Conservation (phyloP, 768 basidiomycete species). For the Suillus hirtellus region DNA sequence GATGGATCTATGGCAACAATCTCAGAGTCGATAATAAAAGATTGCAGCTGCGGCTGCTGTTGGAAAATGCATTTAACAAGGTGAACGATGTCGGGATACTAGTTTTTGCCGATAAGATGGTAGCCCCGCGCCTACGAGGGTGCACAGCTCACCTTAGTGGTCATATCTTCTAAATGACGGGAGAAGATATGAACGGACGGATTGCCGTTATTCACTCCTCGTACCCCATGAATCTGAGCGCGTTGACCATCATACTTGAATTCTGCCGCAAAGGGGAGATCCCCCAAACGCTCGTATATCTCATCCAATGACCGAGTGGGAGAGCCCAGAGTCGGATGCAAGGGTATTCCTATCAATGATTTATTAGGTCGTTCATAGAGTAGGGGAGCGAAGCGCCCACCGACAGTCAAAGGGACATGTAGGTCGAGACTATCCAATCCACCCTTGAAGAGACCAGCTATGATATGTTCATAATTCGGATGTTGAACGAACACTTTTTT, state of each 20-base stretch:
- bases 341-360: slow-evolving; percentile 62
- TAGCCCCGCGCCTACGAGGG: slow-evolving; percentile 6
- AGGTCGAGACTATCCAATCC: slow-evolving; percentile 62
- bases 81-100: slow-evolving; percentile 83
- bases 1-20: slow-evolving; percentile 78
- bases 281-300: slow-evolving; percentile 70
- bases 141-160: slow-evolving; percentile 60
- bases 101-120: slow-evolving; percentile 18
- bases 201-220: slow-evolving; percentile 25
- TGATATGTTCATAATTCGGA: slow-evolving; percentile 74
- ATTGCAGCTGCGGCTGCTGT: slow-evolving; percentile 41
- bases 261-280: slow-evolving; percentile 76
- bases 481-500: slow-evolving; percentile 76
- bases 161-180: slow-evolving; percentile 91
- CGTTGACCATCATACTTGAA: slow-evolving; percentile 91
- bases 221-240: slow-evolving; percentile 71
- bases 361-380: slow-evolving; percentile 8
- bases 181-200: slow-evolving; percentile 70
- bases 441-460: slow-evolving; percentile 54
- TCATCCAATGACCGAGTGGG: slow-evolving; percentile 83
- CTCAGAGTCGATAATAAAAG: slow-evolving; percentile 85
- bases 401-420: slow-evolving; percentile 66
- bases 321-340: slow-evolving; percentile 85
- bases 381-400: slow-evolving; percentile 41
- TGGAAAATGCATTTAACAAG: slow-evolving; percentile 56